phyloP scores from a whole-genome alignment of 1,139 yeast species.

The Kurtzmaniella natalensis region DNA sequence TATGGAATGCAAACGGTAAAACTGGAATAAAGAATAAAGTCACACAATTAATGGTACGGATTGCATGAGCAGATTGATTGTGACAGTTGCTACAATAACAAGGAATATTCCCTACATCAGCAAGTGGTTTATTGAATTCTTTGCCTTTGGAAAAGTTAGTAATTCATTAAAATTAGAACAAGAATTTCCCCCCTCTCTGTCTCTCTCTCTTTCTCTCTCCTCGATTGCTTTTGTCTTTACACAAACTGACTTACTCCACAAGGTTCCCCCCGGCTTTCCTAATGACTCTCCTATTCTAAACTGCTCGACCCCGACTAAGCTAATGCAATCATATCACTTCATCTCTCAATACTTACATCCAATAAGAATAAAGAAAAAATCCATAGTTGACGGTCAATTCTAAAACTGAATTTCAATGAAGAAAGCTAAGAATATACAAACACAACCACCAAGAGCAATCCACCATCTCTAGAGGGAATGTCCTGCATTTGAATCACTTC shows the following conservation, averaged over 20 bases:
- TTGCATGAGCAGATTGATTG: slow-evolving; percentile 42
- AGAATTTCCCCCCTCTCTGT: background rate
- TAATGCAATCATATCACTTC: too few relatives aligned
- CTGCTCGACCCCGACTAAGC: too few relatives aligned
- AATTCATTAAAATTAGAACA: background rate
- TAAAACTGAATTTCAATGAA: too few relatives aligned
- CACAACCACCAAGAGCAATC: too few relatives aligned
- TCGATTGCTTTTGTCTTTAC: too few relatives aligned
- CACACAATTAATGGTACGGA: slow-evolving; percentile 38
- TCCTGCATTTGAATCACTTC: too few relatives aligned
- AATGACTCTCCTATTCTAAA: too few relatives aligned
- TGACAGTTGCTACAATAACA: slow-evolving; percentile 42
- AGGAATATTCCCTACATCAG: slow-evolving; percentile 23
- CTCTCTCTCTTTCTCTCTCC: background rate
- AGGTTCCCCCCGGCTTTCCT: too few relatives aligned
- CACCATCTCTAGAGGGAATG: too few relatives aligned
- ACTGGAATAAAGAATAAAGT: slow-evolving; percentile 45
- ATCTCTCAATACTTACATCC: slow-evolving; percentile 17
- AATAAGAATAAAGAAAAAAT: slow-evolving; percentile 26
- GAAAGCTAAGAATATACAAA: too few relatives aligned
- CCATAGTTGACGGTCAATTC: too few relatives aligned
- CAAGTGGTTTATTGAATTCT: slow-evolving; percentile 26
- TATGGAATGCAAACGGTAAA: slow-evolving; percentile 37
- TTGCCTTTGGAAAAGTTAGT: slow-evolving; percentile 17
- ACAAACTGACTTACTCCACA: background rate